A percentile compares a stretch with the other conserved stretches of the same genome.
Conservation (phyloP, 1,284 basidiomycete species). For the Cryptococcus sp. region DNA sequence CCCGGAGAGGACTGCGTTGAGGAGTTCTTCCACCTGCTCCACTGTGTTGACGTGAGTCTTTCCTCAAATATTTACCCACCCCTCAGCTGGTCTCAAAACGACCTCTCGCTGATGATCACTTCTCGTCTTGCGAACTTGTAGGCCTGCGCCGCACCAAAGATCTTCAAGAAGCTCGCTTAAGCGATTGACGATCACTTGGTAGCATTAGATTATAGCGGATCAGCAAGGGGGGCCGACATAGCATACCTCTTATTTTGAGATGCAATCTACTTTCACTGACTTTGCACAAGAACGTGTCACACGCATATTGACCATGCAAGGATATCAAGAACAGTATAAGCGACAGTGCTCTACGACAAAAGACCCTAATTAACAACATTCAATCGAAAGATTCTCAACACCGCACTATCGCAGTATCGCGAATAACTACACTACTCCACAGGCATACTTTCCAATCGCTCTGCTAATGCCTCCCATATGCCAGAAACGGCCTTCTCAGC, state of each 20-base stretch:
- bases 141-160: slow-evolving; percentile 76
- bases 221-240: background rate
- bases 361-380: too few species aligned
- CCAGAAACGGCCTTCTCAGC: slow-evolving; percentile 64
- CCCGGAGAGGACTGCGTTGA: slow-evolving; percentile 88
- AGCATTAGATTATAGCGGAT: background rate
- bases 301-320: too few species aligned
- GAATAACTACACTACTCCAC: slow-evolving; percentile 61
- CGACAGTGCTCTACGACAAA: too few species aligned
- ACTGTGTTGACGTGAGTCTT: slow-evolving; percentile 75
- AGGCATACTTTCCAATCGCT: slow-evolving; percentile 76
- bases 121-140: slow-evolving; percentile 45
- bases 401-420: background rate
- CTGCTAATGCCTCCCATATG: slow-evolving; percentile 72
- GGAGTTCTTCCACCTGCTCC: slow-evolving; percentile 70
- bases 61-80: slow-evolving; percentile 2
- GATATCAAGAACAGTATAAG: too few species aligned
- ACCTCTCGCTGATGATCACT: background rate
- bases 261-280: too few species aligned
- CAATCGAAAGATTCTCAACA: too few species aligned
- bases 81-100: background rate
- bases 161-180: slow-evolving; percentile 64
- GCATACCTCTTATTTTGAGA: background rate
- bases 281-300: too few species aligned
- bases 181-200: background rate